Conservation (phyloP, 176 grass and related monocot species). For the Oryza nivara region DNA sequence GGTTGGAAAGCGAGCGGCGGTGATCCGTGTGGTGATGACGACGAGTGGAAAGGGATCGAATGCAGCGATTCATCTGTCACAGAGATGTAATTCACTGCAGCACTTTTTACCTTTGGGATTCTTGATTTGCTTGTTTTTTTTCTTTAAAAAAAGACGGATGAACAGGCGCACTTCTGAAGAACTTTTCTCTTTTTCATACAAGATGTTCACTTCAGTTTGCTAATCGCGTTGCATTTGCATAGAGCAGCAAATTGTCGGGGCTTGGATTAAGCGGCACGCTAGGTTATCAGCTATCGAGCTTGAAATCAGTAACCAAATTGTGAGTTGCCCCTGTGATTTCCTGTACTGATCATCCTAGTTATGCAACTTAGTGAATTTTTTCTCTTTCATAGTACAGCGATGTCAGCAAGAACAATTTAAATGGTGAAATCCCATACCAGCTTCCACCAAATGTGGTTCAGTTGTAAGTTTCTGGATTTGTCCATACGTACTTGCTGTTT, state of each 20-base stretch:
- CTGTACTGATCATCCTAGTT: constrained; percentile 31
- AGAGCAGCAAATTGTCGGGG: constrained; percentile 72
- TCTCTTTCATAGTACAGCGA: constrained; percentile 90
- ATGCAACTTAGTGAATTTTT: constrained; percentile 68
- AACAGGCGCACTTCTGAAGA: background rate
- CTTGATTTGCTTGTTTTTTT: background rate
- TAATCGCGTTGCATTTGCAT: constrained; percentile 33
- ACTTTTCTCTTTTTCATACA: background rate
- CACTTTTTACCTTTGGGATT: background rate
- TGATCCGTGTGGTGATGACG: constrained; percentile 66
- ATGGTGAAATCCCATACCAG: constrained; percentile 82
- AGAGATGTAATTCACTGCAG: constrained; percentile 65
- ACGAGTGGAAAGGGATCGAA: constrained; percentile 69
- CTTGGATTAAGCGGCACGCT: constrained; percentile 70
- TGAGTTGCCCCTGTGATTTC: constrained; percentile 66
- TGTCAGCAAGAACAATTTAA: constrained; percentile 89
- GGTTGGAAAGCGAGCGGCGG: constrained; percentile 71
- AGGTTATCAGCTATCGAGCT: constrained; percentile 81
- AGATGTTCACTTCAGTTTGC: background rate
- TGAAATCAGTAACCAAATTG: constrained; percentile 96
- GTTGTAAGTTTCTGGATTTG: constrained; percentile 53
- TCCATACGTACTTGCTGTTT: background rate
- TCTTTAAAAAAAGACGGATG: background rate
- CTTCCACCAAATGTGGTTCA: constrained; percentile 85
- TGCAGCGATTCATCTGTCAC: constrained; percentile 82